Conservation (phyloP, 2,329 filamentous ascomycete genomes). For the Fusarium humuli region DNA sequence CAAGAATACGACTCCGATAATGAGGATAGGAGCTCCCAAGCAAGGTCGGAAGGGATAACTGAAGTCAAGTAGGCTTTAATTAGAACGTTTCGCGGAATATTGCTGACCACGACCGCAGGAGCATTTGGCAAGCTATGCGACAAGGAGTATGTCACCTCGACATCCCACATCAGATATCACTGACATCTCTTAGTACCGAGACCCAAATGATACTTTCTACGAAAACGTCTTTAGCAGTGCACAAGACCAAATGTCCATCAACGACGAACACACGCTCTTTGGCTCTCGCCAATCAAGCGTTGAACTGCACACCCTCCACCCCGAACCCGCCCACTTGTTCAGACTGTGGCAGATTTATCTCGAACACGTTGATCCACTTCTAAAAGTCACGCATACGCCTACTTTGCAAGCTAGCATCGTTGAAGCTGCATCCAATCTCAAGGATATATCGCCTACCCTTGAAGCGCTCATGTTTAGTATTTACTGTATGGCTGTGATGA, state of each 20-base stretch:
- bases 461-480: slow-evolving; percentile 69
- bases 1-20: slow-evolving; percentile 15
- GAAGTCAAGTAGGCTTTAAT: slow-evolving; percentile 29
- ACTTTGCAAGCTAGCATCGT: slow-evolving; percentile 65
- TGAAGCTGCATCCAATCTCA: slow-evolving; percentile 58
- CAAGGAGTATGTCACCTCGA: slow-evolving; percentile 8
- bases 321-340: slow-evolving; percentile 58
- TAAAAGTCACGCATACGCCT: slow-evolving; percentile 69
- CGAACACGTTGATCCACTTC: slow-evolving; percentile 67
- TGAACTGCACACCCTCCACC: slow-evolving; percentile 65
- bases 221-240: slow-evolving; percentile 54
- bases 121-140: slow-evolving; percentile 24
- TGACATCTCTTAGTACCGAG: neutral
- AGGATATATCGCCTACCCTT: slow-evolving; percentile 53
- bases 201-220: neutral
- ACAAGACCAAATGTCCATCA: slow-evolving; percentile 58
- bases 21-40: neutral
- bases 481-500: slow-evolving; percentile 58
- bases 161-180: fast-evolving
- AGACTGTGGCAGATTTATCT: slow-evolving; percentile 69
- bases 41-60: slow-evolving; percentile 3
- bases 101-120: neutral
- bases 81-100: fast-evolving
- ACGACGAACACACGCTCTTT: slow-evolving; percentile 65
- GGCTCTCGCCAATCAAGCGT: slow-evolving; percentile 55